Percentiles rank a stretch among this genome's conserved stretches.
Evolutionary conservation across 352 stramenopile species (phyloP).

Genomic region (Pythium chondricola): DNA sequence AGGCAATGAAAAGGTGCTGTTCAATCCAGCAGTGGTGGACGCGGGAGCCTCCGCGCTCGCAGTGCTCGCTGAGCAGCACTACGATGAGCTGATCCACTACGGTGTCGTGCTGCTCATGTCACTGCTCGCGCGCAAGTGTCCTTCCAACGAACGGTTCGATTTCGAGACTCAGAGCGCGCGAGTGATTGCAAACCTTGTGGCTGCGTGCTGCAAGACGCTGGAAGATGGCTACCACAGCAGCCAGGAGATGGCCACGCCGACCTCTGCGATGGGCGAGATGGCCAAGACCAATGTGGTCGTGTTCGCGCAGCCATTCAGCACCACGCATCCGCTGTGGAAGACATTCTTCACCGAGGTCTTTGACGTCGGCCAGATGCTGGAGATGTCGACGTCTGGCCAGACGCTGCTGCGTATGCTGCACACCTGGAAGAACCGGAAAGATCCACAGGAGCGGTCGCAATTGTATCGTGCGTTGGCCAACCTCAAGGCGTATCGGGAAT

Average conservation of each 20-base stretch:
- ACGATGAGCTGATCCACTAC: slow-evolving; percentile 53
- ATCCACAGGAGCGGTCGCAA: slow-evolving; percentile 72
- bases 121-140: slow-evolving; percentile 33
- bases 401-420: slow-evolving; percentile 32
- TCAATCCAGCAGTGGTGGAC: slow-evolving; percentile 64
- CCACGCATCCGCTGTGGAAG: slow-evolving; percentile 14
- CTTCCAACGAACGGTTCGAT: slow-evolving; percentile 27
- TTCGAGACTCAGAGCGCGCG: slow-evolving; percentile 53
- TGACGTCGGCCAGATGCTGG: slow-evolving; percentile 46
- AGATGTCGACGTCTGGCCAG: slow-evolving; percentile 35
- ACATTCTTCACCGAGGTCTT: slow-evolving; percentile 35
- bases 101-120: slow-evolving; percentile 58
- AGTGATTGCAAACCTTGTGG: slow-evolving; percentile 71
- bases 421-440: slow-evolving; percentile 32
- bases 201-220: slow-evolving; percentile 40
- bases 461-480: slow-evolving; percentile 70
- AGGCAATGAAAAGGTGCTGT: slow-evolving; percentile 66
- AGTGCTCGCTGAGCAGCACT: slow-evolving; percentile 58
- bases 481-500: slow-evolving; percentile 46
- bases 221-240: not conserved
- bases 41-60: slow-evolving; percentile 60
- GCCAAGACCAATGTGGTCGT: not conserved
- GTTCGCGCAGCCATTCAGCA: not conserved
- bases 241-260: not conserved
- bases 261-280: not conserved